Conservation (phyloP, 2,329 filamentous ascomycete genomes). For the Thermoascus crustaceus region DNA sequence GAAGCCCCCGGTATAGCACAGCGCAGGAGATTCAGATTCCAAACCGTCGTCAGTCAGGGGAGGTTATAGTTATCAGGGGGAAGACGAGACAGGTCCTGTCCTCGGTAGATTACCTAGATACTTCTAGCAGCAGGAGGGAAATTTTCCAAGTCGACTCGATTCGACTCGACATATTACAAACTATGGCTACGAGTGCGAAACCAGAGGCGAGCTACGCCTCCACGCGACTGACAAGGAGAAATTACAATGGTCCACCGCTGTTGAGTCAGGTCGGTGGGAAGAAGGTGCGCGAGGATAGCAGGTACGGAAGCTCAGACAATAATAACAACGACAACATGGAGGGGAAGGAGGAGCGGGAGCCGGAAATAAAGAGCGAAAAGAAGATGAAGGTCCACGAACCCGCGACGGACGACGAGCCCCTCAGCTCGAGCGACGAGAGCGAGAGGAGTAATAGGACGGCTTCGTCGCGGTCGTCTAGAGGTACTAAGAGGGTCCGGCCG, state of each 20-base stretch:
- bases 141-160: too few relatives aligned
- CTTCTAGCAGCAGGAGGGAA: too few relatives aligned
- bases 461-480: neutral
- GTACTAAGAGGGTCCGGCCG: neutral
- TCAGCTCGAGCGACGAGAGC: constrained; percentile 25
- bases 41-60: too few relatives aligned
- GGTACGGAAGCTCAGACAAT: too few relatives aligned
- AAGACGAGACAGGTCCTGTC: too few relatives aligned
- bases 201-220: constrained; percentile 21
- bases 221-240: constrained; percentile 14
- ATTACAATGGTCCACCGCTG: constrained; percentile 11
- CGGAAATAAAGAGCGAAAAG: constrained; percentile 1
- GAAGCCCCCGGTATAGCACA: too few relatives aligned
- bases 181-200: constrained; percentile 14
- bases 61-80: too few relatives aligned
- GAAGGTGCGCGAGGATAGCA: constrained; percentile 5
- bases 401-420: constrained; percentile 27
- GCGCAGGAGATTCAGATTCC: too few relatives aligned
- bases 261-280: constrained; percentile 15
- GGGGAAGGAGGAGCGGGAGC: neutral
- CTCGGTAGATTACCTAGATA: too few relatives aligned
- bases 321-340: too few relatives aligned
- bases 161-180: constrained; percentile 2
- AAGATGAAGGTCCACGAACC: constrained; percentile 12
- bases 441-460: constrained; percentile 2